phyloP scores from a whole-genome alignment of 306 rosid genomes.

The Vigna trinervia region DNA sequence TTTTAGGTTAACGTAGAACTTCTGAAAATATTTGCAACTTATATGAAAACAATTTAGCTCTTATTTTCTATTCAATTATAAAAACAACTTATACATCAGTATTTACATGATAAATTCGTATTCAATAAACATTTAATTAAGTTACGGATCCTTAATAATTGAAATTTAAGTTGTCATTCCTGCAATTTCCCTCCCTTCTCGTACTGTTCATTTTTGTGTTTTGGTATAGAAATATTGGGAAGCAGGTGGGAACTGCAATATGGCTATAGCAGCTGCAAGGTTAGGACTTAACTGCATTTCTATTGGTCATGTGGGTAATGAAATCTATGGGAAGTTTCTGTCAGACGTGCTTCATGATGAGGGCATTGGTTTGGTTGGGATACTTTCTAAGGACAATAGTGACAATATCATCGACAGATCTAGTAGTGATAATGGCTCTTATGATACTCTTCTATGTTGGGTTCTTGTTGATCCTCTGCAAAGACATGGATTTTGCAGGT shows the following conservation, averaged over 20 bases:
- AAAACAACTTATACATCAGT: not conserved
- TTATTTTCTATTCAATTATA: not conserved
- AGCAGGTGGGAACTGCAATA: slow-evolving; percentile 98
- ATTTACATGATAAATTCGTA: not conserved
- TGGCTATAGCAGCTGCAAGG: slow-evolving; percentile 93
- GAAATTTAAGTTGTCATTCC: not conserved
- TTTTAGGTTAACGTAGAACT: not conserved
- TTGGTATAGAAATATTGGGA: slow-evolving; percentile 82
- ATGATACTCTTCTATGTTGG: slow-evolving; percentile 93
- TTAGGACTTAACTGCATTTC: slow-evolving; percentile 76
- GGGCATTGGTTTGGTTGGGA: slow-evolving; percentile 77
- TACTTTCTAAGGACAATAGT: slow-evolving; percentile 54
- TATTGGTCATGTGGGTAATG: slow-evolving; percentile 89
- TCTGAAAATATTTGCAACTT: not conserved
- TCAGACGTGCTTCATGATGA: slow-evolving; percentile 79
- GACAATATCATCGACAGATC: slow-evolving; percentile 45
- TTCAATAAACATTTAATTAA: not conserved
- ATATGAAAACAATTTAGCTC: not conserved
- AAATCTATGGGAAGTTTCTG: slow-evolving; percentile 83
- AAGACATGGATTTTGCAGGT: slow-evolving; percentile 97
- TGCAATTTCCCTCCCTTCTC: not conserved
- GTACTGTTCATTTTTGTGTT: not conserved
- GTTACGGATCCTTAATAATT: not conserved
- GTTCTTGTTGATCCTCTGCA: slow-evolving; percentile 93
- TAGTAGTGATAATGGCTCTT: slow-evolving; percentile 28